These are phyloP conservation scores for Phaeosphaeria sp. DNA, from an alignment of 2,329 filamentous ascomycete species.

Conservation along the genomic window DNA sequence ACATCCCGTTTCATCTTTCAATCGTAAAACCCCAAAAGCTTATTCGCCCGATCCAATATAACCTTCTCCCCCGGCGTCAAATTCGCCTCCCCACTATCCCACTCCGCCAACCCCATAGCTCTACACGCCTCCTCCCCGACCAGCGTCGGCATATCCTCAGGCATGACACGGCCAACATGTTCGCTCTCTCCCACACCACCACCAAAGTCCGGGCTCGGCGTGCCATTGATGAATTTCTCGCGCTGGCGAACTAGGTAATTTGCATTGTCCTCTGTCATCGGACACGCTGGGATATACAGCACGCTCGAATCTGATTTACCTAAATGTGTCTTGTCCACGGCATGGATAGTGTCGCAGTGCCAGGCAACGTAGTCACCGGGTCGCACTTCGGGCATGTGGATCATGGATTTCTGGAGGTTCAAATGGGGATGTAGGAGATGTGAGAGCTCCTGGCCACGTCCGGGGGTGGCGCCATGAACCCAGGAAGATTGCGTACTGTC, in stretches of 20 bases:
- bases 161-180: conserved; percentile 52
- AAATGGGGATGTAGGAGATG: conserved; percentile 72
- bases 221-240: conserved; percentile 70
- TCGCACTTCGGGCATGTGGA: conserved; percentile 70
- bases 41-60: conserved; percentile 61
- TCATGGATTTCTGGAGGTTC: conserved; percentile 71
- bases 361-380: conserved; percentile 79
- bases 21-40: conserved; percentile 59
- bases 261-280: conserved; percentile 76
- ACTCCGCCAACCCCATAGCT: conserved; percentile 62
- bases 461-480: conserved; percentile 73
- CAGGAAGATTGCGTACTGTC: conserved; percentile 60
- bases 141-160: conserved; percentile 47
- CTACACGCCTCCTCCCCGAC: conserved; percentile 57
- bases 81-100: conserved; percentile 55
- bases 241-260: conserved; percentile 74
- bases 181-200: conserved; percentile 68
- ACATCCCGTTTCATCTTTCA: background rate
- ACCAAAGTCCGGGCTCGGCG: conserved; percentile 57
- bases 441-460: conserved; percentile 73
- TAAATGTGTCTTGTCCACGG: conserved; percentile 79
- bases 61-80: conserved; percentile 60
- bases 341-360: conserved; percentile 84
- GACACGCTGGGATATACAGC: conserved; percentile 87
- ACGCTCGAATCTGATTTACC: conserved; percentile 80